A percentile compares a stretch with the other conserved stretches of the same genome.
Evolutionary conservation across 2,329 filamentous ascomycete species (phyloP).

Genomic region (Neurospora sp.): DNA sequence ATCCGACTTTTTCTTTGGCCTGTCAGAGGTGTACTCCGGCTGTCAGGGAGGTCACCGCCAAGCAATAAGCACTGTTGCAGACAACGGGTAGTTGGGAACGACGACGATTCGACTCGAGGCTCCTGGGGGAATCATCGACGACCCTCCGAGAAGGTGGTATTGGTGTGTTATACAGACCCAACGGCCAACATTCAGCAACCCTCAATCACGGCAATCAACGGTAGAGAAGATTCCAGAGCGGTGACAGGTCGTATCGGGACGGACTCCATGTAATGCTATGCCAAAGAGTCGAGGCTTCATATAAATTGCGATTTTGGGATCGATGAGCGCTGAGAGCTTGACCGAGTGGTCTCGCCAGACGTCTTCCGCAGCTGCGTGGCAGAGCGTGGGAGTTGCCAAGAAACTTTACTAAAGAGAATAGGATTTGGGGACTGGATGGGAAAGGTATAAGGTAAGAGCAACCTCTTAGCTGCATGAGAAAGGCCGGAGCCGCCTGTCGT

Average conservation of each 20-base stretch:
- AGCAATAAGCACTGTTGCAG: background rate
- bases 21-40: background rate
- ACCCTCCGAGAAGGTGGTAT: background rate
- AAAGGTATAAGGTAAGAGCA: background rate
- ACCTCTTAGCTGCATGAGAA: background rate
- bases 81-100: background rate
- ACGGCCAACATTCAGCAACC: background rate
- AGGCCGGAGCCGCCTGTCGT: background rate
- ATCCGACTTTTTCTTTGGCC: background rate
- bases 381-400: background rate
- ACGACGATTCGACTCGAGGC: background rate
- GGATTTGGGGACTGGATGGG: background rate
- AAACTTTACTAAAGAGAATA: background rate
- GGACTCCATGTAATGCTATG: background rate
- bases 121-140: background rate
- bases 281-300: background rate
- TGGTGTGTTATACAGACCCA: background rate
- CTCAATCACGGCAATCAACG: background rate
- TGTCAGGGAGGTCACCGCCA: background rate
- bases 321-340: background rate
- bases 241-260: background rate
- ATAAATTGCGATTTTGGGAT: background rate
- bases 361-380: background rate
- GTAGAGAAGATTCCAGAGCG: background rate
- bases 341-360: background rate